A percentile compares a stretch with the other conserved stretches of the same genome.
These are phyloP conservation scores for Ananas comosus DNA, from an alignment of 176 grass and related monocot genomes.

Conservation along the genomic window DNA sequence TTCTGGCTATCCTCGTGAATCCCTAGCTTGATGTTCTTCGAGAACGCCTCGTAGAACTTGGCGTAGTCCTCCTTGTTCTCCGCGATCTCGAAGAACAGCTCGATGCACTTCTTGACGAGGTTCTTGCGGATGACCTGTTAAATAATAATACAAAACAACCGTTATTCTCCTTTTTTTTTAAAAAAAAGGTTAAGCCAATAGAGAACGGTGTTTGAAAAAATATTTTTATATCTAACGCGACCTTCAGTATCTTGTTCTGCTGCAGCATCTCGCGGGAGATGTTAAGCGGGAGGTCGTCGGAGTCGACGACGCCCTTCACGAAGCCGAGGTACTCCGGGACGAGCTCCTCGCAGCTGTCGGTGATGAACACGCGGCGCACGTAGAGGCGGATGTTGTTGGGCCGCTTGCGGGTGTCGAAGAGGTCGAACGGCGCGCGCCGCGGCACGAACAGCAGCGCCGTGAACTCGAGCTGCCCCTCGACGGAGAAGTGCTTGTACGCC, in stretches of 20 bases:
- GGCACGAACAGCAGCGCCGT: conserved; percentile 38
- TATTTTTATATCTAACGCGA: neutral
- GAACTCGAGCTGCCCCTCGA: conserved; percentile 45
- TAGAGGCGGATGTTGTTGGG: conserved; percentile 40
- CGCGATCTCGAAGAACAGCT: conserved; percentile 35
- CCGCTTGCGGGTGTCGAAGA: conserved; percentile 39
- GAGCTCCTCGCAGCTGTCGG: conserved; percentile 39
- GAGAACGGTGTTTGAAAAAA: too few relatives aligned
- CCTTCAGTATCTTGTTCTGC: conserved; percentile 48
- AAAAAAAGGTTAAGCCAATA: too few relatives aligned
- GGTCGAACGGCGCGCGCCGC: conserved; percentile 30
- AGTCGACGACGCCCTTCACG: conserved; percentile 41
- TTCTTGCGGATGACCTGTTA: conserved; percentile 18
- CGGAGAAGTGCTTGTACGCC: conserved; percentile 42
- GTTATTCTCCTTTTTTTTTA: too few relatives aligned
- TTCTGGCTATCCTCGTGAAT: conserved; percentile 34
- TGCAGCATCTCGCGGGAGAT: conserved; percentile 43
- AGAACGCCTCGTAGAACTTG: conserved; percentile 44
- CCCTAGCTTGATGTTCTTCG: conserved; percentile 35
- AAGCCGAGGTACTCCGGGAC: conserved; percentile 39
- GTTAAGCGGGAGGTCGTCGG: conserved; percentile 37
- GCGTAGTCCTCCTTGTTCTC: conserved; percentile 45
- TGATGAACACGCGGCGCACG: conserved; percentile 39
- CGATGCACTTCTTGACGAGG: conserved; percentile 37
- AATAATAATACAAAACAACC: too few relatives aligned